Percentiles rank a stretch among this genome's conserved stretches.
Conservation (phyloP, 2,329 filamentous ascomycete species). For the Fusarium sp. region DNA sequence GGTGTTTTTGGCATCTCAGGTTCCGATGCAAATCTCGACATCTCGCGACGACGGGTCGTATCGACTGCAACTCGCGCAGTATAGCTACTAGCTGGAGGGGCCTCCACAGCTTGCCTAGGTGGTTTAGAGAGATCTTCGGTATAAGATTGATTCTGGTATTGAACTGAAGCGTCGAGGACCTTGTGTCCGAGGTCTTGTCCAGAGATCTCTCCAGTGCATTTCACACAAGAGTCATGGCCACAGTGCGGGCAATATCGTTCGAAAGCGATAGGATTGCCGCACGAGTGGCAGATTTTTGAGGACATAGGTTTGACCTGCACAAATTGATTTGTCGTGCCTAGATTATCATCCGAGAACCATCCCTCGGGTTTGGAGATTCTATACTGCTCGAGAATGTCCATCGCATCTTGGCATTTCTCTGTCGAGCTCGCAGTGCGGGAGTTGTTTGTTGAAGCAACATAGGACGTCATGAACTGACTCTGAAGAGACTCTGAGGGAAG, state of each 20-base stretch:
- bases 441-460: conserved; percentile 30
- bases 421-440: conserved; percentile 53
- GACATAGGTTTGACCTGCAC: conserved; percentile 39
- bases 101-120: not conserved
- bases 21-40: conserved; percentile 29
- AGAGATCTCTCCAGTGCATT: conserved; percentile 59
- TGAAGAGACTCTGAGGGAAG: conserved; percentile 9
- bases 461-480: conserved; percentile 1
- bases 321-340: conserved; percentile 17
- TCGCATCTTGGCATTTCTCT: conserved; percentile 59
- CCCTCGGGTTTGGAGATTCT: conserved; percentile 62
- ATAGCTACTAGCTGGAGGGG: conserved; percentile 8
- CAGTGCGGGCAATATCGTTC: conserved; percentile 63
- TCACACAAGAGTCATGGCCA: conserved; percentile 65
- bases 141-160: conserved; percentile 18
- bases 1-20: conserved; percentile 27
- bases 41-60: conserved; percentile 11
- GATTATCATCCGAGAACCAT: conserved; percentile 62
- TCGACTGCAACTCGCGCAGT: conserved; percentile 6
- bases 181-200: conserved; percentile 20
- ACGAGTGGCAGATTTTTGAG: conserved; percentile 65
- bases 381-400: conserved; percentile 64
- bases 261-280: conserved; percentile 58
- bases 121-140: conserved; percentile 9
- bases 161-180: not conserved